Evolutionary conservation across 192 early-diverging fungal genomes (phyloP).

Genomic region (Coemansia sp.): DNA sequence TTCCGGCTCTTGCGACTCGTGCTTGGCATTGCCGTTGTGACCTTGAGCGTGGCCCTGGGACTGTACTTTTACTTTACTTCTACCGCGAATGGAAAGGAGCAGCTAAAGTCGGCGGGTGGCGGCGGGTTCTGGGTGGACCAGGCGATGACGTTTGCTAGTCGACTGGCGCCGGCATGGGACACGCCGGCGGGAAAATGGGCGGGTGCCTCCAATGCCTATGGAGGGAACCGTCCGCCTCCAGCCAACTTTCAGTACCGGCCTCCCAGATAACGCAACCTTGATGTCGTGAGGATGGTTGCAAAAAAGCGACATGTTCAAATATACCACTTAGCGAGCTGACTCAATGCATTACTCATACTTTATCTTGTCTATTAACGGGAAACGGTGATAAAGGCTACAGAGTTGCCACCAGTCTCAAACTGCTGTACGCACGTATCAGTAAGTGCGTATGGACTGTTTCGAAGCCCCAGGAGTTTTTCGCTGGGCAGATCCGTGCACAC

Average conservation of each 20-base stretch:
- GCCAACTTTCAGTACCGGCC: conserved; percentile 31
- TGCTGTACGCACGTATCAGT: conserved; percentile 41
- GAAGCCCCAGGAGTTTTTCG: conserved; percentile 28
- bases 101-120: conserved; percentile 7
- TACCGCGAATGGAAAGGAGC: conserved; percentile 10
- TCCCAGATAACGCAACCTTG: conserved; percentile 16
- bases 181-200: neutral
- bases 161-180: conserved; percentile 24
- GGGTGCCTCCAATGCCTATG: neutral
- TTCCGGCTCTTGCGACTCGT: conserved; percentile 34
- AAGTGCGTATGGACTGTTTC: conserved; percentile 43
- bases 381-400: neutral
- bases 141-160: conserved; percentile 14
- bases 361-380: neutral
- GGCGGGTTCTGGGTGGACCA: conserved; percentile 35
- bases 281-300: no score
- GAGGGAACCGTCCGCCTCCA: conserved; percentile 4
- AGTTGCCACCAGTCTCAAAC: neutral
- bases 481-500: conserved; percentile 17
- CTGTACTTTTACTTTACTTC: conserved; percentile 42
- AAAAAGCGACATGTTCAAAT: no score
- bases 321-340: no score
- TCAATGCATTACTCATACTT: neutral
- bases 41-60: conserved; percentile 20
- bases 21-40: conserved; percentile 13